Evolutionary conservation across 176 grass and related monocot species (phyloP).

Genomic region (Zoysia pacifica): DNA sequence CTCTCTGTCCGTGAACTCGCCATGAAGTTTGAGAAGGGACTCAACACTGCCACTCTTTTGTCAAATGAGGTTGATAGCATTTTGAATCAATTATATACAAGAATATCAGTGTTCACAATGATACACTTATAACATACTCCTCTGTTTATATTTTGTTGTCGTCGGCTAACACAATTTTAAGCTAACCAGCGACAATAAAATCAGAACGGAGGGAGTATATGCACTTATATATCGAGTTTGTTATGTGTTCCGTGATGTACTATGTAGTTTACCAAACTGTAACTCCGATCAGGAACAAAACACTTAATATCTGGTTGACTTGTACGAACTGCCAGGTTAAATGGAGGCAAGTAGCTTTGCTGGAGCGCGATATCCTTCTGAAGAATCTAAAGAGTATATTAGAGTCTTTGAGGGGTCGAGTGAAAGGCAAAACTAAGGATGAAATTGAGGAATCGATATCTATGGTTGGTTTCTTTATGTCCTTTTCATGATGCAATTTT

Average conservation of each 20-base stretch:
- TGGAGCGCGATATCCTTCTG: conserved; percentile 80
- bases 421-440: conserved; percentile 76
- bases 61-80: conserved; percentile 67
- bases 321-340: conserved; percentile 56
- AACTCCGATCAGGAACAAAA: not conserved
- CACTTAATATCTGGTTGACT: conserved; percentile 19
- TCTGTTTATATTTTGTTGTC: too few species aligned
- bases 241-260: not conserved
- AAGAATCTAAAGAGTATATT: conserved; percentile 79
- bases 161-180: too few species aligned
- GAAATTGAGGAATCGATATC: conserved; percentile 79
- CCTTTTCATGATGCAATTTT: conserved; percentile 2
- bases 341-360: conserved; percentile 78
- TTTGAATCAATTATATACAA: conserved; percentile 11
- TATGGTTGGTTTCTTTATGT: conserved; percentile 66
- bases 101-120: not conserved
- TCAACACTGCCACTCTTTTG: conserved; percentile 66
- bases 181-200: too few species aligned
- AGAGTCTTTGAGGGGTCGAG: conserved; percentile 59
- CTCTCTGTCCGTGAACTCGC: conserved; percentile 84
- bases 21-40: conserved; percentile 92
- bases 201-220: too few species aligned
- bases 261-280: conserved; percentile 14
- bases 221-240: not conserved
- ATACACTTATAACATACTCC: not conserved